Evolutionary conservation across 2,329 filamentous ascomycete genomes (phyloP).

Genomic region (Hypomyces perniciosus): DNA sequence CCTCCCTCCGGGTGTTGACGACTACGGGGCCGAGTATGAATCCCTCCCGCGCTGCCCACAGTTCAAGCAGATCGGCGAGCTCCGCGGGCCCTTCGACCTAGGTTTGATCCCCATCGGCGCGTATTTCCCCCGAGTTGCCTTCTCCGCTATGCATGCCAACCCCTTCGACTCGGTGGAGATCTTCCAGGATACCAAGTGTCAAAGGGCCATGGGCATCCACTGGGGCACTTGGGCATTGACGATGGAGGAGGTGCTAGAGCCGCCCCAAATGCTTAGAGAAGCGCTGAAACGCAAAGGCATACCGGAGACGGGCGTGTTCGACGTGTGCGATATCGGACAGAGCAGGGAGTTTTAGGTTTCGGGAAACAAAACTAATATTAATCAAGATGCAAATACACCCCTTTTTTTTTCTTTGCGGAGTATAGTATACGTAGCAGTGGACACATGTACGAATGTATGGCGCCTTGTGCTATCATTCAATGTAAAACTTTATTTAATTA

Average conservation of each 20-base stretch:
- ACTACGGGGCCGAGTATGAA: constrained; percentile 62
- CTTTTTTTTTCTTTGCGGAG: not conserved
- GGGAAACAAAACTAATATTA: not conserved
- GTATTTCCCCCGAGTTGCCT: constrained; percentile 66
- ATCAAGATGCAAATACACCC: not conserved
- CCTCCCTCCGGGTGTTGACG: constrained; percentile 55
- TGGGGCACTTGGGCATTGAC: constrained; percentile 91
- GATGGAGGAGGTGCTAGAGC: constrained; percentile 77
- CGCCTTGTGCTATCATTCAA: too few relatives aligned
- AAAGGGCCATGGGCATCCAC: constrained; percentile 76
- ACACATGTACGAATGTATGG: too few relatives aligned
- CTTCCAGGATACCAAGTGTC: constrained; percentile 75
- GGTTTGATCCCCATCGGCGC: constrained; percentile 92
- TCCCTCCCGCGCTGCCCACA: constrained; percentile 71
- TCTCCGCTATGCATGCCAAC: constrained; percentile 79
- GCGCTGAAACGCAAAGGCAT: constrained; percentile 64
- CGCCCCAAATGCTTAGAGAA: constrained; percentile 64
- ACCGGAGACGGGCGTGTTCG: constrained; percentile 68
- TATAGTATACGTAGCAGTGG: too few relatives aligned
- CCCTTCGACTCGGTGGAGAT: constrained; percentile 86
- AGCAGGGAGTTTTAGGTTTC: constrained; percentile 64
- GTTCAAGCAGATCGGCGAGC: constrained; percentile 74
- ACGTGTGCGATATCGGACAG: constrained; percentile 79
- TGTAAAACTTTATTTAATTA: too few relatives aligned
- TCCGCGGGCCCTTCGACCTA: constrained; percentile 81